Conservation (phyloP, 2,329 filamentous ascomycete species). For the Fusarium xylarioides region DNA sequence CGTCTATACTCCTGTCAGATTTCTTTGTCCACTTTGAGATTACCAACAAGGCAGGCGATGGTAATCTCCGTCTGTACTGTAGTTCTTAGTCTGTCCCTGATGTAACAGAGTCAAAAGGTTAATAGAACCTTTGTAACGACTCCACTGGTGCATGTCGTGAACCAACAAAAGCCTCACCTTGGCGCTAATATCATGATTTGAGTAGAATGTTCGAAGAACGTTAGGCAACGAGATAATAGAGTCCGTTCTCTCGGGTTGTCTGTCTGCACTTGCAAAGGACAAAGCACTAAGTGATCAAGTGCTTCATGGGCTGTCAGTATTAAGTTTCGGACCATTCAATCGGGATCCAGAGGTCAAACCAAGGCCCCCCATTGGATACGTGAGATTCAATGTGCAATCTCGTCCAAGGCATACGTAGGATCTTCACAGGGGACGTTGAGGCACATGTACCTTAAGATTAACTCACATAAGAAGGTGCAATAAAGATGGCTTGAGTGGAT, state of each 20-base stretch:
- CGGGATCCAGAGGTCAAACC: neutral
- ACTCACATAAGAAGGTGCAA: conserved; percentile 5
- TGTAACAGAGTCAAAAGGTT: neutral
- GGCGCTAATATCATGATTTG: neutral
- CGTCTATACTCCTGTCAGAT: neutral
- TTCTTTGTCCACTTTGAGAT: neutral
- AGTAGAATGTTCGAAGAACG: neutral
- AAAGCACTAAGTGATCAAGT: neutral
- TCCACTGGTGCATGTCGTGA: neutral
- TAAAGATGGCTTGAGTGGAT: conserved; percentile 3
- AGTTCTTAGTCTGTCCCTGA: neutral
- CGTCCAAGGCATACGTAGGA: neutral
- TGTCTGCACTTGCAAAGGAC: neutral
- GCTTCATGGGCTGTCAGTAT: neutral
- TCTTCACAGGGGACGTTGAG: conserved; percentile 1
- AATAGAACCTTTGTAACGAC: neutral
- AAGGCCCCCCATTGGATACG: neutral
- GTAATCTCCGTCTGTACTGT: neutral
- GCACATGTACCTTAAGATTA: neutral
- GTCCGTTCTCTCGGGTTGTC: neutral
- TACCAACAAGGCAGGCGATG: neutral
- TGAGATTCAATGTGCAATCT: neutral
- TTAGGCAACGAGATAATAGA: neutral
- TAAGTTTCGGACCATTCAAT: neutral
- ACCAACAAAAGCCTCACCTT: conserved; percentile 1